These are phyloP conservation scores for Pythium phragmiticola DNA, from an alignment of 352 stramenopile species.

Conservation along the genomic window DNA sequence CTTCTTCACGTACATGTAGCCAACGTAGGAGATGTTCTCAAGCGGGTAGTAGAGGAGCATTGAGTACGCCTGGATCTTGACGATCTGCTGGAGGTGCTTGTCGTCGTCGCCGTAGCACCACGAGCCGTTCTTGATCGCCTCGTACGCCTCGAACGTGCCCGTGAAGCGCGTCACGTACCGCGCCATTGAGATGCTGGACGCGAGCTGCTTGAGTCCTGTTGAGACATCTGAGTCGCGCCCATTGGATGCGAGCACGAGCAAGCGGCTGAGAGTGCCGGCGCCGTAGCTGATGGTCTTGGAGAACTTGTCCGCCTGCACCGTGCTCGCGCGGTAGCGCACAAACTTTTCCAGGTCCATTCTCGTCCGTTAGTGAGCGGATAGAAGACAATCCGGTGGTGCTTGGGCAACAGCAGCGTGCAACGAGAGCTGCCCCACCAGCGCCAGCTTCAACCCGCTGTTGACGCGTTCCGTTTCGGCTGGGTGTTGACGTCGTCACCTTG, in stretches of 20 bases:
- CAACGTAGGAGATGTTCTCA: constrained; percentile 80
- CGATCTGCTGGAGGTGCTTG: constrained; percentile 52
- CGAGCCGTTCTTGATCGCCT: constrained; percentile 71
- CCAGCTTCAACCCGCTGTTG: constrained; percentile 29
- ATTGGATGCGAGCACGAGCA: constrained; percentile 48
- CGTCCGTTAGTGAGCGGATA: constrained; percentile 1
- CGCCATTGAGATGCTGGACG: constrained; percentile 74
- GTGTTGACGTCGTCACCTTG: constrained; percentile 26
- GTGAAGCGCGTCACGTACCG: constrained; percentile 82
- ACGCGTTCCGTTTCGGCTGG: constrained; percentile 17
- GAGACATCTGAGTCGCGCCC: constrained; percentile 48
- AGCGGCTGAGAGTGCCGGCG: constrained; percentile 47
- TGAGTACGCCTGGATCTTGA: constrained; percentile 67
- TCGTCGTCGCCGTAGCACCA: constrained; percentile 79
- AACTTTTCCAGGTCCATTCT: constrained; percentile 73
- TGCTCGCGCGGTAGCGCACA: constrained; percentile 54
- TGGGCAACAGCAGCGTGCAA: neutral
- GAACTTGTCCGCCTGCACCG: constrained; percentile 73
- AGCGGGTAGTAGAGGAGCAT: constrained; percentile 88
- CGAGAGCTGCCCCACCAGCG: neutral
- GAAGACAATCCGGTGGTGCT: constrained; percentile 1
- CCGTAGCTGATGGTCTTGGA: constrained; percentile 85
- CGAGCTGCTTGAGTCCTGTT: constrained; percentile 57
- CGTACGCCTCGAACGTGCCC: constrained; percentile 66
- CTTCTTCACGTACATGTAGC: constrained; percentile 58